Base-by-base conservation (phyloP, 768 basidiomycete species). In the Paxillus rubicundulus region DNA sequence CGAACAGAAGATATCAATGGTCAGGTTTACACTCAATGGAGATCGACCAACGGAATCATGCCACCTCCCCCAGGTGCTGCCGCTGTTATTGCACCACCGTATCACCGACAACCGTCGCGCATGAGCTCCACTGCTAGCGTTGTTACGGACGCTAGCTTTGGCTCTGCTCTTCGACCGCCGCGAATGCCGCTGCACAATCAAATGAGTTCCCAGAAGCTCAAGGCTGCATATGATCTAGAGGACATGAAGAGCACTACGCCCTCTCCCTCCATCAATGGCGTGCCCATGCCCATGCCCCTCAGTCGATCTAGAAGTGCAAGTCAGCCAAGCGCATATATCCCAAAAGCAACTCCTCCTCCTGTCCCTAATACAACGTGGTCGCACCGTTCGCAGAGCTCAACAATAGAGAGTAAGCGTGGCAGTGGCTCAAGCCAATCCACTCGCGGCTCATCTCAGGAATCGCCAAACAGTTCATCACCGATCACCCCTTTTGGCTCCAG, bases 401-500 rank as follows among this genome's bases (percentile, higher is more conserved):
- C 68, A 24, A 59, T 50, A 5, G 76, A 70, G 47, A 78, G 75
- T 60, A 92, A 92, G 69, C 82, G 91, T 34, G 91, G 87, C 30
- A 92, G 90, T 57, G 86, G 88, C 12, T 90, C 88, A 34, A 92
- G 90, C 61, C 84, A 89, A 65, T 89, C 87, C 12, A 91, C 89
- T 9, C 64, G 47, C 40, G 86, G 82, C 59, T 89, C 86, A 66
- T 90, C 89, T 12, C 87, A 91, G 61, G 89, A 88, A 58, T 92
- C 90, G 41, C 88, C 89, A 17, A 87, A 89, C 59, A 87, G 85
- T 56, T 85, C 85, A 14, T 90, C 89, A n/a, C 91, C 91, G 1
- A 82, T 92, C 64, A 92, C 91, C 21, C 90, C 91, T 16, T 92
- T 87, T 65, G 91, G 89, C n/a, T 92, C 90, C 37, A 91, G 85